These are phyloP conservation scores for Apiospora saccharicola DNA, from an alignment of 2,329 filamentous ascomycete species.

Conservation along the genomic window DNA sequence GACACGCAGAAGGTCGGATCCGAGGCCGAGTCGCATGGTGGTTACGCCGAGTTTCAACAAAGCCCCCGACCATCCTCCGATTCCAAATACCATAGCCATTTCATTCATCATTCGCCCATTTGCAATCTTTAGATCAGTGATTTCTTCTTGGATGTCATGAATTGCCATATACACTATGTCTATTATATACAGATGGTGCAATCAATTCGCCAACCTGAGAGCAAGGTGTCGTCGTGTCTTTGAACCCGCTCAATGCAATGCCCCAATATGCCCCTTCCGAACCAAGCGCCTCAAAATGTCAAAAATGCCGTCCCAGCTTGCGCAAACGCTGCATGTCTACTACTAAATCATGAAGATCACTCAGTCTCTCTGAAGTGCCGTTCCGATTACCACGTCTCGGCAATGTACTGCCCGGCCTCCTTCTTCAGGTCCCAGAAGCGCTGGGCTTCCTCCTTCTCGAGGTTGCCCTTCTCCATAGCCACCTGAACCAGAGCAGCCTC, in stretches of 20 bases:
- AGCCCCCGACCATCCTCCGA: background rate
- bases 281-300: conserved; percentile 13
- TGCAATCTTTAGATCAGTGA: background rate
- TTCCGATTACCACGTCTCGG: conserved; percentile 70
- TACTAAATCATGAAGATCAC: background rate
- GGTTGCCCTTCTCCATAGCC: conserved; percentile 89
- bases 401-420: conserved; percentile 93
- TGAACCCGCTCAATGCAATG: conserved; percentile 16
- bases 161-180: background rate
- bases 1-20: background rate
- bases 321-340: conserved; percentile 11
- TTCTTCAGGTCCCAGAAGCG: conserved; percentile 94
- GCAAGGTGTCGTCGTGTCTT: background rate
- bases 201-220: background rate
- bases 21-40: background rate
- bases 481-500: conserved; percentile 88
- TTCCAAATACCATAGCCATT: background rate
- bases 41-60: background rate
- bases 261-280: background rate
- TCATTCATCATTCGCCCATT: background rate
- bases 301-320: conserved; percentile 2
- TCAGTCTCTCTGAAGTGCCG: background rate
- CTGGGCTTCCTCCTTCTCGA: conserved; percentile 81
- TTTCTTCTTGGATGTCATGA: background rate
- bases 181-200: conserved; percentile 8